phyloP scores from a whole-genome alignment of 495 filamentous ascomycete genomes.

The Pseudevernia furfuracea region DNA sequence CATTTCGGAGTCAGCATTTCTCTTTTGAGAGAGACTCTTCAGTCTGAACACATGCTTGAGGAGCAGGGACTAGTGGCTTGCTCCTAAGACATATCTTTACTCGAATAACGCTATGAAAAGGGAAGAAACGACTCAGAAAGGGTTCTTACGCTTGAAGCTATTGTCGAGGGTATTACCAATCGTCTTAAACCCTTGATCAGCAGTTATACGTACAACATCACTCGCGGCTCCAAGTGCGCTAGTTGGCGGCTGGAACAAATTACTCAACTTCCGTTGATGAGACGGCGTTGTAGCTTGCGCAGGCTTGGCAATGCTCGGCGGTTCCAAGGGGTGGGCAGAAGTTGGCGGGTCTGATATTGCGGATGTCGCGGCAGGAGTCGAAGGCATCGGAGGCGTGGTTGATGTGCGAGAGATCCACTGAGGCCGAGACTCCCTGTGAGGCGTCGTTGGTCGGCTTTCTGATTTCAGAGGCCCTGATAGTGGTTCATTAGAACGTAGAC shows the following conservation, averaged over 20 bases:
- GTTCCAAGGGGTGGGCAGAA: conserved; percentile 25
- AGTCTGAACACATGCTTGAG: not conserved
- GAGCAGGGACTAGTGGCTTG: not conserved
- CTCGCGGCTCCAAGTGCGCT: conserved; percentile 73
- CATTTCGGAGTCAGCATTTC: not conserved
- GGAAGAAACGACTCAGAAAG: not conserved
- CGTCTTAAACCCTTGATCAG: conserved; percentile 83
- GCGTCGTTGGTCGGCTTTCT: conserved; percentile 43
- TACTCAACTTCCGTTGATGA: conserved; percentile 63
- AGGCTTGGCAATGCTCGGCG: conserved; percentile 34
- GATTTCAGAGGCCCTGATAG: conserved; percentile 55
- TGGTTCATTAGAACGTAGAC: conserved; percentile 73
- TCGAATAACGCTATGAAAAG: not conserved
- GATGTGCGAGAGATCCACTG: conserved; percentile 45
- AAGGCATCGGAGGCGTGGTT: conserved; percentile 26
- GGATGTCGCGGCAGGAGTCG: conserved; percentile 3
- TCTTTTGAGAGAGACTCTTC: not conserved
- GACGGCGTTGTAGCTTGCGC: conserved; percentile 36
- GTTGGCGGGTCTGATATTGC: conserved; percentile 9
- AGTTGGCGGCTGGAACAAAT: conserved; percentile 74
- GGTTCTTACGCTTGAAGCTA: conserved; percentile 62
- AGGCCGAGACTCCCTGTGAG: conserved; percentile 39
- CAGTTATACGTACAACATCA: conserved; percentile 74
- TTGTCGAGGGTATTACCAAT: conserved; percentile 76
- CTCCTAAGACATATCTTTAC: not conserved